Evolutionary conservation across 1,284 basidiomycete species (phyloP), one percentile per base, ranked within the genome.

Genomic region (Anthracocystis walkeri): DNA sequence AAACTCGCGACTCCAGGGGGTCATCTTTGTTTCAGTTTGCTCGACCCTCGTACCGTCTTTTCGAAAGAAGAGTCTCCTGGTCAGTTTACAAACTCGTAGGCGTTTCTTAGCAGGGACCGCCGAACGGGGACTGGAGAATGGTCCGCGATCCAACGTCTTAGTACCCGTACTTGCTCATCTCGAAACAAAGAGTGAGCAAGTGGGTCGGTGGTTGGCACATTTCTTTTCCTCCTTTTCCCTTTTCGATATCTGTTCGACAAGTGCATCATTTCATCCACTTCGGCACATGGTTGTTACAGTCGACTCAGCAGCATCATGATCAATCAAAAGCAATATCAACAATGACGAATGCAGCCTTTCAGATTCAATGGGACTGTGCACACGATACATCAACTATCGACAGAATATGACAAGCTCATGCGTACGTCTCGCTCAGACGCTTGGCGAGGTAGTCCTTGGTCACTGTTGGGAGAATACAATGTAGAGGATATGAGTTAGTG

Each of bases 391-490:
- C 21, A 20, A 20, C 48, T 5, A 31, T 53, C 25, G 41, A 11
- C 16, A 23, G 14, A 35, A 25, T n/a, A n/a, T 6, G n/a, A 7
- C 25, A 29, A 29, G 40, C 33, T 68, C 53, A 70, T 21, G 40
- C 49, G 18, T 71, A 73, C 6, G 70, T 73, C 42, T 73, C 70
- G 53, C 65, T 73, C 23, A 73, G 63, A 38, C 93, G 87, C 44
- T 90, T 89, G 11, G 93, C 90, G 70, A 94, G 92, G 75, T 94
- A 93, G 57, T 90, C 88, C 72, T 91, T 91, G 1, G 91, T 89
- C 61, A 90, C 92, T 62, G 59, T 41, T 23, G 33, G 53, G 16
- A 35, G 10, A 54, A 25, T 10, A 29, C 31, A 20, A n/a, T 18
- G 12, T 7, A 29, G 41, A 53, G 18, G 23, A 21, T 16, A 5